Base-by-base conservation (phyloP, 2,329 filamentous ascomycete genomes). In the Aureobasidium sp. region DNA sequence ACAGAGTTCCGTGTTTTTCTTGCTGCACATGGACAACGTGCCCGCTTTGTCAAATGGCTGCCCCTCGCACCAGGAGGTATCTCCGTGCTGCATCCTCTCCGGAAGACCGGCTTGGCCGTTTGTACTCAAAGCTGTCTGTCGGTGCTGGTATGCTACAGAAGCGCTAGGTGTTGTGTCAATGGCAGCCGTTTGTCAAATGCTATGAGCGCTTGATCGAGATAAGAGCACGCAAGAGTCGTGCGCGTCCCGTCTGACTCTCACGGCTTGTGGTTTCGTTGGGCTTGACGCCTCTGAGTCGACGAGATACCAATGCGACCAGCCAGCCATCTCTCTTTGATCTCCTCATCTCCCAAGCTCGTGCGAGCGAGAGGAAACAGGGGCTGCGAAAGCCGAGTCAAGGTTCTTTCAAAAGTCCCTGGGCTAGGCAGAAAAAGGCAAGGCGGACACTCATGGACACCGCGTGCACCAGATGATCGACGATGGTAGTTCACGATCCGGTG, bases 371-470 rank as follows among this genome's bases (percentile, higher is more conserved):
- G n/a, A n/a, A 19, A 45, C 39, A 56, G 45, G 45, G 40, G 53
- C 27, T 35, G 22, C 24, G 27, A 24, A 29, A 22, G 24, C 29
- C 39, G 53, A 56, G 53, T 56, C 53, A 45, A 58, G 22, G 15
- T 35, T 59, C 56, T 59, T 59, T 45, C 53, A 45, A 59, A 58
- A 19, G 44, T 59, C 56, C 56, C 44, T 59, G 56, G 15, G 24
- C 56, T 59, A 59, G 42, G 33, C 33, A n/a, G 6, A 29, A 48
- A 48, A 31, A 11, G 56, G 56, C 44, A 49, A 48, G 15, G 56
- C 44, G 22, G 44, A 49, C 44, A 48, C 31, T 33, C 31, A 5
- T 24, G 42, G 31, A 37, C 14, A 47, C 54, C 31, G 54, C 54
- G 44, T 35, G 56, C 44, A 14, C 29, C 19, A 3, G 17, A 4